Percentiles rank a stretch among this genome's conserved stretches.
These are phyloP conservation scores for Chaetomium olivaceum DNA, from an alignment of 2,329 filamentous ascomycete species.

Conservation along the genomic window DNA sequence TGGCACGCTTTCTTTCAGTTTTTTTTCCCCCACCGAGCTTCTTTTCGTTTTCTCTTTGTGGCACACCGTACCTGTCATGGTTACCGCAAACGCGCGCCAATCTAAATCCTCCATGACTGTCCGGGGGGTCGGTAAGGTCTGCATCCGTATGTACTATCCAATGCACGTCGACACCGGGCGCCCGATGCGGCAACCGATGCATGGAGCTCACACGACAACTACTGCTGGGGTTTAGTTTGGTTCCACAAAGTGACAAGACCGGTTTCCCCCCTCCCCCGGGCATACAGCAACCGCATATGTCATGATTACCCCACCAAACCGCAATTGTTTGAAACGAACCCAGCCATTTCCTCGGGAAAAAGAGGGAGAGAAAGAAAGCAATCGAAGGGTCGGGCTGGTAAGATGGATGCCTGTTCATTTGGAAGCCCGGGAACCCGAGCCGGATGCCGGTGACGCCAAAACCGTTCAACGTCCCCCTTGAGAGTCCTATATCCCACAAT, in stretches of 20 bases:
- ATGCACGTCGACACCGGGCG: constrained; percentile 9
- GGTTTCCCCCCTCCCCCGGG: too few relatives aligned
- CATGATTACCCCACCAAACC: not conserved
- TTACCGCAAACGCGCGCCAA: constrained; percentile 25
- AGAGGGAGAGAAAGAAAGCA: not conserved
- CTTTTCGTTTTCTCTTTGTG: not conserved
- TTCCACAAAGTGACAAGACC: too few relatives aligned
- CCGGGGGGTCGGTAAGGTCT: not conserved
- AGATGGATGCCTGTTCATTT: constrained; percentile 23
- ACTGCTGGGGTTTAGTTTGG: not conserved
- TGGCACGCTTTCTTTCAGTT: not conserved
- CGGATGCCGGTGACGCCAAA: constrained; percentile 16
- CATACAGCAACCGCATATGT: not conserved
- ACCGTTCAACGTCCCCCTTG: constrained; percentile 7
- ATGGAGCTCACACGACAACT: not conserved
- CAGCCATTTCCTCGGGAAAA: not conserved
- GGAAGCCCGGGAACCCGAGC: constrained; percentile 10
- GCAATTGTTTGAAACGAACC: not conserved
- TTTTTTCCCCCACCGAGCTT: not conserved
- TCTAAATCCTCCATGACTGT: not conserved
- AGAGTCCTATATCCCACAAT: not conserved
- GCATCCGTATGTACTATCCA: too few relatives aligned
- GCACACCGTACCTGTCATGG: not conserved
- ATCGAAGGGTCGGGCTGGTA: not conserved
- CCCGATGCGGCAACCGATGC: constrained; percentile 1